Conservation (phyloP, 2,329 filamentous ascomycete species). For the Venturia nashicola region DNA sequence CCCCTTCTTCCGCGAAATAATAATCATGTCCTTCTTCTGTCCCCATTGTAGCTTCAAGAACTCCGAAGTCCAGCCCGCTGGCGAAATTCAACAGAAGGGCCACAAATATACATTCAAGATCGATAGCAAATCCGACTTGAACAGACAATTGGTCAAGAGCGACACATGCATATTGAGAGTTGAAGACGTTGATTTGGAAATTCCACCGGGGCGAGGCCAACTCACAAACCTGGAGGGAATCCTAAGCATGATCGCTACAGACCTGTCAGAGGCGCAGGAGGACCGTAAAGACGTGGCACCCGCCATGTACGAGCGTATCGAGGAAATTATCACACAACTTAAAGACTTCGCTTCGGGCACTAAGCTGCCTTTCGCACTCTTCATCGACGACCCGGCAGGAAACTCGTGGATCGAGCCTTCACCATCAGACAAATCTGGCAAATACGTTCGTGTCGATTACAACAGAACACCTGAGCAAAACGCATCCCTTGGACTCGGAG, state of each 20-base stretch:
- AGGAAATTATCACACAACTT: conserved; percentile 61
- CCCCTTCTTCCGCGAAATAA: conserved; percentile 93
- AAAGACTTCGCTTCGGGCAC: conserved; percentile 65
- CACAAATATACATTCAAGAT: conserved; percentile 72
- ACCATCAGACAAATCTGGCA: conserved; percentile 61
- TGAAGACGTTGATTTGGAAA: conserved; percentile 85
- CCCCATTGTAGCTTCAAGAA: conserved; percentile 81
- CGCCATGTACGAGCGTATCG: conserved; percentile 67
- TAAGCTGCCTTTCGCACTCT: conserved; percentile 76
- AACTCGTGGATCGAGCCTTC: conserved; percentile 96
- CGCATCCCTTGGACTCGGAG: conserved; percentile 62
- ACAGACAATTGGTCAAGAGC: conserved; percentile 82
- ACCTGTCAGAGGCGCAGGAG: conserved; percentile 73
- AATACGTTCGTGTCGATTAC: conserved; percentile 82
- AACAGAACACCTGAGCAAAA: conserved; percentile 76
- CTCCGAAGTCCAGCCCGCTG: conserved; percentile 87
- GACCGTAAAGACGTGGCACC: conserved; percentile 64
- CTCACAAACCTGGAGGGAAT: conserved; percentile 90
- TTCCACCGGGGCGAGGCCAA: conserved; percentile 80
- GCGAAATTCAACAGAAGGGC: conserved; percentile 82
- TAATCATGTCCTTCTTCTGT: conserved; percentile 94
- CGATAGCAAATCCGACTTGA: conserved; percentile 60
- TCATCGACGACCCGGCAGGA: conserved; percentile 79
- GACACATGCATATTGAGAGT: conserved; percentile 78
- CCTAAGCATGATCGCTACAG: conserved; percentile 63